Evolutionary conservation across 805 yeast genomes (phyloP).

Genomic region (Ogataea trehaloabstinens): DNA sequence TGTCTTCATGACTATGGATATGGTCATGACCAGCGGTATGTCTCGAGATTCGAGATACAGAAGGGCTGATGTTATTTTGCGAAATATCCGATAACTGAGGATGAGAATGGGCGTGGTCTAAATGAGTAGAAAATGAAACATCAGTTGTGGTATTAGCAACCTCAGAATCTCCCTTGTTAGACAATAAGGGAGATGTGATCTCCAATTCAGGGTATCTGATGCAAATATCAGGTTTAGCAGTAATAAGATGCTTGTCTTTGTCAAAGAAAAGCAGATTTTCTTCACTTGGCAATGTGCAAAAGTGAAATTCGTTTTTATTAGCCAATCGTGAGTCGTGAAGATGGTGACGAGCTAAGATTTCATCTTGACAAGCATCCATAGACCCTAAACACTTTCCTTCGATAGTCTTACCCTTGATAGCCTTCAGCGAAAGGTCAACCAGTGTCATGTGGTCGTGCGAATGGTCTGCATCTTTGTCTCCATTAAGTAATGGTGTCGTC

Average conservation of each 20-base stretch:
- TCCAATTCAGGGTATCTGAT: constrained; percentile 30
- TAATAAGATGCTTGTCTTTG: constrained; percentile 24
- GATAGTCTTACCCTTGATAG: constrained; percentile 25
- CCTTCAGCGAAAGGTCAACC: constrained; percentile 31
- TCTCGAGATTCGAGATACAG: constrained; percentile 2
- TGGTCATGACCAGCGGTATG: constrained; percentile 2
- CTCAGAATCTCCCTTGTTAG: constrained; percentile 1
- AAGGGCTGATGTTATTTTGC: not conserved
- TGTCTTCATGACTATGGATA: constrained; percentile 14
- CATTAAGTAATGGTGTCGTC: constrained; percentile 2
- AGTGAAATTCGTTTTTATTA: constrained; percentile 25
- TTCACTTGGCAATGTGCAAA: constrained; percentile 32
- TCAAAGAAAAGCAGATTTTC: constrained; percentile 33
- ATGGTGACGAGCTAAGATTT: constrained; percentile 21
- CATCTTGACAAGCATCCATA: constrained; percentile 27
- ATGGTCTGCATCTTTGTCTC: not conserved
- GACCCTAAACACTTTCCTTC: constrained; percentile 34
- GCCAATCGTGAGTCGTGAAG: constrained; percentile 18
- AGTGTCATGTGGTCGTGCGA: constrained; percentile 20
- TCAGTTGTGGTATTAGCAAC: not conserved
- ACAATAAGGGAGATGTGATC: constrained; percentile 31
- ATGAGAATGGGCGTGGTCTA: not conserved
- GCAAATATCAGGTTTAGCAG: constrained; percentile 24
- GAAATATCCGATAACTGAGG: not conserved
- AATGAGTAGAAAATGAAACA: not conserved